Conservation (phyloP, 345 rosid genomes). For the Eucalyptus sp. region DNA sequence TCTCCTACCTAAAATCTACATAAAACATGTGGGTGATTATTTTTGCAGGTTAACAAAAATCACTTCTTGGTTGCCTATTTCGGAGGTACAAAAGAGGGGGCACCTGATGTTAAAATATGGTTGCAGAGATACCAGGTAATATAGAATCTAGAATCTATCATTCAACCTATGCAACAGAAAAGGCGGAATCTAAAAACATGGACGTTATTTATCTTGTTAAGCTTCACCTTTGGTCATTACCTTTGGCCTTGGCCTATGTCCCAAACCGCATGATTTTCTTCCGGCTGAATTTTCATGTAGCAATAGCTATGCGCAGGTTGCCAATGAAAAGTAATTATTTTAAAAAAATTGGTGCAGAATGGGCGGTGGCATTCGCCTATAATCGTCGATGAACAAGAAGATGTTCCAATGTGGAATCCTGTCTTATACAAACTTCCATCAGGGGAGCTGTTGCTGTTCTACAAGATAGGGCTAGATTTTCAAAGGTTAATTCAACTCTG, state of each 20-base stretch:
- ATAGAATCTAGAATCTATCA: not conserved
- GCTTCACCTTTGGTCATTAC: not conserved
- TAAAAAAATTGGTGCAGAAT: conserved; percentile 25
- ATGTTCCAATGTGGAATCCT: conserved; percentile 90
- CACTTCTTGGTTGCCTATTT: conserved; percentile 76
- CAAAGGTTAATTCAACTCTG: conserved; percentile 37
- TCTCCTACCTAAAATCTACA: not conserved
- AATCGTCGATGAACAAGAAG: conserved; percentile 49
- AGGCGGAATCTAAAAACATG: not conserved
- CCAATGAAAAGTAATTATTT: not conserved
- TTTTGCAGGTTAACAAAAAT: conserved; percentile 44
- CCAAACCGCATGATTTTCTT: not conserved
- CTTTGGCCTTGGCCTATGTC: not conserved
- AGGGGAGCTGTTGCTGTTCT: conserved; percentile 67
- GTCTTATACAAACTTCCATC: conserved; percentile 74
- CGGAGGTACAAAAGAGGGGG: conserved; percentile 49
- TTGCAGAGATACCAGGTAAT: conserved; percentile 50
- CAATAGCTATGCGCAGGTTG: not conserved
- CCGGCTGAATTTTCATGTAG: not conserved
- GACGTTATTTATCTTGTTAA: not conserved
- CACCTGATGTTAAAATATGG: conserved; percentile 65
- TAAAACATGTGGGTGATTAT: not conserved
- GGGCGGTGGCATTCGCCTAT: conserved; percentile 55
- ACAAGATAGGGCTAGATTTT: conserved; percentile 78
- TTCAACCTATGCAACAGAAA: not conserved